Conservation (phyloP, 805 yeast genomes). For the Metschnikowia amazonensis region DNA sequence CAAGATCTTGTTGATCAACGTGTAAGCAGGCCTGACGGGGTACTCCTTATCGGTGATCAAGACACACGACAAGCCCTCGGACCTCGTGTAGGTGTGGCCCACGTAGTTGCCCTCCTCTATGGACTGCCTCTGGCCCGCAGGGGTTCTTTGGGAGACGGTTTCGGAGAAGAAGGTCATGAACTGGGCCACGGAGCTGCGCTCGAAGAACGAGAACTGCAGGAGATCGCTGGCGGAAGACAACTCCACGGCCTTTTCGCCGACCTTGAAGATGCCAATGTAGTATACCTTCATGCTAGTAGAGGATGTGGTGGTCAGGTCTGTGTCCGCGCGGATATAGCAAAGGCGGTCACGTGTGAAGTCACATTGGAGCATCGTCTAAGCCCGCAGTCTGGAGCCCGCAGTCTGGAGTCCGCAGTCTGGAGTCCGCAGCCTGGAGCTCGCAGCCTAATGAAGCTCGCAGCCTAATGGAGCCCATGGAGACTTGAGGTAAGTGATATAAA, state of each 20-base stretch:
- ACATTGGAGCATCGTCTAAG: neutral
- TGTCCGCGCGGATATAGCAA: neutral
- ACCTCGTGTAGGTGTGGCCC: conserved; percentile 86
- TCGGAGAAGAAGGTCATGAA: conserved; percentile 92
- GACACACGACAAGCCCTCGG: conserved; percentile 90
- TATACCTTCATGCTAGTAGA: conserved; percentile 68
- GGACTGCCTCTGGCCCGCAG: conserved; percentile 86
- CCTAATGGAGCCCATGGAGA: too few species aligned
- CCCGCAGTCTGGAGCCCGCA: too few species aligned
- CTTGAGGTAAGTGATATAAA: too few species aligned
- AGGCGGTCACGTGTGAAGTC: neutral
- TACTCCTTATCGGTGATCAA: conserved; percentile 91
- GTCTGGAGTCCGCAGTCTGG: too few species aligned
- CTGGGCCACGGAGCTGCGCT: conserved; percentile 75
- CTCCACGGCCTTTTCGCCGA: conserved; percentile 66
- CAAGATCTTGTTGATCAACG: conserved; percentile 80
- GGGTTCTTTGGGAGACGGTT: conserved; percentile 86
- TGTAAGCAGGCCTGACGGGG: conserved; percentile 95
- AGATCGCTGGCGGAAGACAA: conserved; percentile 78
- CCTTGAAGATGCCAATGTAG: conserved; percentile 82
- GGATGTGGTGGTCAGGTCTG: neutral
- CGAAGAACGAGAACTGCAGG: conserved; percentile 84
- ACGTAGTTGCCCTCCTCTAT: conserved; percentile 88
- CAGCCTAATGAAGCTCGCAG: too few species aligned
- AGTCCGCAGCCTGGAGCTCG: too few species aligned